Evolutionary conservation across 1,139 yeast species (phyloP).

Genomic region (Ogataea hybrid): DNA sequence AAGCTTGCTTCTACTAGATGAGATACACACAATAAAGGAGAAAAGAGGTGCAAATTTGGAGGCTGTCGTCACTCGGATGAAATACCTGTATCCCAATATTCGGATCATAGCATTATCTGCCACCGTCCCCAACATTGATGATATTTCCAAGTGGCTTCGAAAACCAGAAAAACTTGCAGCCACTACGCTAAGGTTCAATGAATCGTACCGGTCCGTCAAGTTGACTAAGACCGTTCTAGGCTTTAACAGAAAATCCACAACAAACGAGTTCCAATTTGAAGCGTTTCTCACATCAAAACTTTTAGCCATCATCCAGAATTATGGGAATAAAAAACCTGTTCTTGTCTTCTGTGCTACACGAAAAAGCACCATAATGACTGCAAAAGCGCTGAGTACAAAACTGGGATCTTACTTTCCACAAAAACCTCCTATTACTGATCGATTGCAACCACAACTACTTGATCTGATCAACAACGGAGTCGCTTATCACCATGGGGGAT

Average conservation of each 20-base stretch:
- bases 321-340: constrained; percentile 42
- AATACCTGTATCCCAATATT: constrained; percentile 36
- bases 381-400: constrained; percentile 36
- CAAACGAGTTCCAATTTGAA: constrained; percentile 47
- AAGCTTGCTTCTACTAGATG: constrained; percentile 46
- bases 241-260: constrained; percentile 33
- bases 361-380: constrained; percentile 45
- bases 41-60: constrained; percentile 52
- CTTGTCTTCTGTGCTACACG: constrained; percentile 55
- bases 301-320: constrained; percentile 35
- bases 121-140: constrained; percentile 50
- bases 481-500: constrained; percentile 61
- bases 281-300: constrained; percentile 39
- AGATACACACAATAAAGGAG: constrained; percentile 48
- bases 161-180: constrained; percentile 31
- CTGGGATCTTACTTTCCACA: constrained; percentile 11
- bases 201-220: constrained; percentile 44
- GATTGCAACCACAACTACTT: constrained; percentile 41
- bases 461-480: constrained; percentile 37
- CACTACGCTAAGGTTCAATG: constrained; percentile 40
- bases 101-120: constrained; percentile 54
- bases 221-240: constrained; percentile 44
- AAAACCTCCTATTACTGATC: not conserved
- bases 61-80: constrained; percentile 53
- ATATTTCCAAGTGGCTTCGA: constrained; percentile 46